Evolutionary conservation across 2,329 filamentous ascomycete genomes (phyloP).

Genomic region (Scedosporium aurantiacum): DNA sequence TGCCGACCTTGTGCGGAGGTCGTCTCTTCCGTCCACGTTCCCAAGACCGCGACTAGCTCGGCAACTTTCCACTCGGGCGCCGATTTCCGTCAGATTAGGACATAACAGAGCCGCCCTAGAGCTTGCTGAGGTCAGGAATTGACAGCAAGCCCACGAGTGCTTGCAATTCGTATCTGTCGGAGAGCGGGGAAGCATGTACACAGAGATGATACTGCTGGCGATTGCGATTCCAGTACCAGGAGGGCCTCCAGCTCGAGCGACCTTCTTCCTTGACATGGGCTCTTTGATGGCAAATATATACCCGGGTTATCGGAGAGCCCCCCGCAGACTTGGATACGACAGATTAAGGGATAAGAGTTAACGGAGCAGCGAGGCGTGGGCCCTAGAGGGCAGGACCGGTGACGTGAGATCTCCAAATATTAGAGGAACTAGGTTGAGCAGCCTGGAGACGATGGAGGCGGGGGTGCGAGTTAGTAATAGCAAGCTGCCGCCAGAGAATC

Average conservation of each 20-base stretch:
- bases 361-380: neutral
- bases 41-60: too few species aligned
- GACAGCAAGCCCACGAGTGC: neutral
- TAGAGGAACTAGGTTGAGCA: neutral
- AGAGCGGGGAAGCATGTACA: slow-evolving; percentile 52
- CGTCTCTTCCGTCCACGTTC: too few species aligned
- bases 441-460: too few species aligned
- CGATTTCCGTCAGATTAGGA: too few species aligned
- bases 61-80: too few species aligned
- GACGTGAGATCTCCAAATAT: too few species aligned
- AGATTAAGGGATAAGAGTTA: neutral
- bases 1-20: too few species aligned
- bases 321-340: too few species aligned
- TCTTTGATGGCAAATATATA: slow-evolving; percentile 53
- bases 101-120: too few species aligned
- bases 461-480: too few species aligned
- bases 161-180: slow-evolving; percentile 46
- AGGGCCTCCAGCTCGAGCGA: neutral
- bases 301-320: slow-evolving; percentile 51
- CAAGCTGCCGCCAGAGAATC: slow-evolving; percentile 17
- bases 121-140: neutral
- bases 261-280: slow-evolving; percentile 38
- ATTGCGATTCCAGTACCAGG: neutral
- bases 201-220: neutral
- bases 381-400: neutral